phyloP scores from a whole-genome alignment of 345 rosid species.

The Euphorbia lathyris region DNA sequence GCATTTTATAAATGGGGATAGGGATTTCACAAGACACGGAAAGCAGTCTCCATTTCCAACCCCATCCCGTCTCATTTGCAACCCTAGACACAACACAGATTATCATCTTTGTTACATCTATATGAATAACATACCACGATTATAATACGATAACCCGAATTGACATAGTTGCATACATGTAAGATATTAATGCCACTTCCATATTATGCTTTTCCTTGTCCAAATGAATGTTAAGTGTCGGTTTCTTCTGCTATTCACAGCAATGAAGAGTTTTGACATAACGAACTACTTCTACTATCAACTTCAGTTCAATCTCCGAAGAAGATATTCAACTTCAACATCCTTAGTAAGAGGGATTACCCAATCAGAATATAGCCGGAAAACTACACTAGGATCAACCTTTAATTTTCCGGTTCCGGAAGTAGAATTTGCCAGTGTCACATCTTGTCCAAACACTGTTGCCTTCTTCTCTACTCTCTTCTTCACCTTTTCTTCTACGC shows the following conservation, averaged over 20 bases:
- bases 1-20: no score
- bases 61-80: no score
- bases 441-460: constrained; percentile 62
- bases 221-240: background rate
- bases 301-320: constrained; percentile 63
- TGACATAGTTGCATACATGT: no score
- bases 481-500: constrained; percentile 74
- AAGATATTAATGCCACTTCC: no score
- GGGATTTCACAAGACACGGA: no score
- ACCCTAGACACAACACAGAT: no score
- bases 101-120: no score
- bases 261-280: background rate
- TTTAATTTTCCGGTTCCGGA: constrained; percentile 32
- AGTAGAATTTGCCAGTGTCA: constrained; percentile 22
- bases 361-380: constrained; percentile 77
- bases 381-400: constrained; percentile 59
- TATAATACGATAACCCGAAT: background rate
- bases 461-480: constrained; percentile 82
- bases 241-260: background rate
- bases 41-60: no score
- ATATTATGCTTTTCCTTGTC: background rate
- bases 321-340: constrained; percentile 81
- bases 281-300: background rate
- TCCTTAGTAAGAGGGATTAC: constrained; percentile 77
- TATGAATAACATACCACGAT: no score